Conservation (phyloP, 495 filamentous ascomycete species). For the Rhizodiscina lignyota region DNA sequence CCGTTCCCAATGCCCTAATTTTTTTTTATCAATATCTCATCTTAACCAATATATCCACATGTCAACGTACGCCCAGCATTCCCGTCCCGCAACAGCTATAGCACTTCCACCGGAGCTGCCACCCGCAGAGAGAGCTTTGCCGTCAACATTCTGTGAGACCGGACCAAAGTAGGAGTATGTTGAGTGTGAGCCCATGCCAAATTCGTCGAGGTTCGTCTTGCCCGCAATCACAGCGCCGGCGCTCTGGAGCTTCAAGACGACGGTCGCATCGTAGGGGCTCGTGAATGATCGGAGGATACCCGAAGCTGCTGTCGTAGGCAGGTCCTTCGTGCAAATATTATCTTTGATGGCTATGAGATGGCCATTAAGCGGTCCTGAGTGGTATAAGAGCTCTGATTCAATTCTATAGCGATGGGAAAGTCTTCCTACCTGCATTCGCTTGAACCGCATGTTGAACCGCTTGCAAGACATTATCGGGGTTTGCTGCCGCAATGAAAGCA, state of each 20-base stretch:
- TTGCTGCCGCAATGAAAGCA: slow-evolving; percentile 15
- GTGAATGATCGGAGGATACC: slow-evolving; percentile 48
- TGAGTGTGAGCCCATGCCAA: slow-evolving; percentile 94
- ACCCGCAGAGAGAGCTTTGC: slow-evolving; percentile 44
- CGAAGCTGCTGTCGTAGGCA: slow-evolving; percentile 71
- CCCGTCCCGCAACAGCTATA: slow-evolving; percentile 55
- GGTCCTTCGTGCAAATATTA: slow-evolving; percentile 60
- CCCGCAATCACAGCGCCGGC: slow-evolving; percentile 51
- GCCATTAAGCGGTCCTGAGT: slow-evolving; percentile 22
- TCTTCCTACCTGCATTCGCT: not conserved
- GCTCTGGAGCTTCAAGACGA: slow-evolving; percentile 47
- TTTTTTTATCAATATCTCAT: slow-evolving; percentile 24
- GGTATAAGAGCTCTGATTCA: not conserved
- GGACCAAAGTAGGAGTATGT: slow-evolving; percentile 54
- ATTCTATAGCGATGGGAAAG: not conserved
- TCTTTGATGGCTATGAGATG: slow-evolving; percentile 68
- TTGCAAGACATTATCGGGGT: slow-evolving; percentile 6
- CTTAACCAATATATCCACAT: not conserved
- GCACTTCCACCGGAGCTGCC: slow-evolving; percentile 94
- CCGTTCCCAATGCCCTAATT: slow-evolving; percentile 85
- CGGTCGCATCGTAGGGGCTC: slow-evolving; percentile 74
- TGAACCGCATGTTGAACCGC: slow-evolving; percentile 8
- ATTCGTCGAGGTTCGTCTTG: slow-evolving; percentile 93
- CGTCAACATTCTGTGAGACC: slow-evolving; percentile 30
- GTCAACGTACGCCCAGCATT: slow-evolving; percentile 44